Evolutionary conservation across 2,329 filamentous ascomycete species (phyloP).

Genomic region (Phialophora chinensis): DNA sequence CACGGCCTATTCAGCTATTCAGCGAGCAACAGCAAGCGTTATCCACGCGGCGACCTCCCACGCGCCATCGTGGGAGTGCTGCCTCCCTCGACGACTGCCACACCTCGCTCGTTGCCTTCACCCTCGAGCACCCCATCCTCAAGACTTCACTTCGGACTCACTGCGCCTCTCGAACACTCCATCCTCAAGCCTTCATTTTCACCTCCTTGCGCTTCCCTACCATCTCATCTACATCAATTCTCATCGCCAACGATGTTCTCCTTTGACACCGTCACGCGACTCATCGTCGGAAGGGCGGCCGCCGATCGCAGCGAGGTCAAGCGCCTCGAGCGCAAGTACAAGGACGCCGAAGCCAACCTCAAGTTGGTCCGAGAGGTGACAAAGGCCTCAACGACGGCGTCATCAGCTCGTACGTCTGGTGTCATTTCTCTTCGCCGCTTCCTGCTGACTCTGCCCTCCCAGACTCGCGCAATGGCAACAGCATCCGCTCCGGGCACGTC

Average conservation of each 20-base stretch:
- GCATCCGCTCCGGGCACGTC: background rate
- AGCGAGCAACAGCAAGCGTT: background rate
- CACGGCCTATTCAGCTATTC: background rate
- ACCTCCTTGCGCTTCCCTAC: background rate
- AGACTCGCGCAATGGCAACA: constrained; percentile 3
- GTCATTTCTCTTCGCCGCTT: background rate
- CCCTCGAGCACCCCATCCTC: constrained; percentile 1
- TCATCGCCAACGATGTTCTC: background rate
- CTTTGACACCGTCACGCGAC: constrained; percentile 1
- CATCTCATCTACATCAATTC: background rate
- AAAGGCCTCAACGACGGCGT: constrained; percentile 17
- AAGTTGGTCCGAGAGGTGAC: constrained; percentile 31
- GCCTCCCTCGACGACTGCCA: constrained; percentile 1
- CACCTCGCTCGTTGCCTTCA: background rate
- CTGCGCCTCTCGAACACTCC: constrained; percentile 6
- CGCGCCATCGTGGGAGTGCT: background rate
- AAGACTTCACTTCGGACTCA: background rate
- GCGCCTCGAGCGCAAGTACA: constrained; percentile 30
- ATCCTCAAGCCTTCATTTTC: background rate
- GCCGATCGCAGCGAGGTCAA: constrained; percentile 27
- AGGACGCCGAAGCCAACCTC: constrained; percentile 25
- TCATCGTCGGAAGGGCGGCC: constrained; percentile 6
- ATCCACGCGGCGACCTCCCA: background rate
- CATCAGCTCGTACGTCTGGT: constrained; percentile 22
- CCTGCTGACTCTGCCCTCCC: background rate